Base-by-base conservation (phyloP, 2,329 filamentous ascomycete species). In the Trichophyton simii region DNA sequence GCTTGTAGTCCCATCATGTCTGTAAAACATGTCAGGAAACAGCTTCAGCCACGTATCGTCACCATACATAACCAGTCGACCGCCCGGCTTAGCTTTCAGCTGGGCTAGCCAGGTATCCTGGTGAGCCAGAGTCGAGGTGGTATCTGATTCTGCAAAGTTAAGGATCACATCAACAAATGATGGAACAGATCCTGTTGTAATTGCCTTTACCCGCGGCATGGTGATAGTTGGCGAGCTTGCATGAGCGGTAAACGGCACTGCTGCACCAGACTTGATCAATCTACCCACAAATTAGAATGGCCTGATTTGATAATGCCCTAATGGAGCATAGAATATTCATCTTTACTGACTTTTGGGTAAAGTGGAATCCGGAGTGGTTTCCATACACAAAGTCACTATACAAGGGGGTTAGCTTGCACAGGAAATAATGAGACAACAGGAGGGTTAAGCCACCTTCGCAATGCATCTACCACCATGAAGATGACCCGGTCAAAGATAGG, bases 41-140 rank as follows among this genome's bases (percentile, higher is more conserved):
- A 99, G 80, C 77, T 96, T 97, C 67, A 99, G 78, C 95, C 94
- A 99, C 20, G 94, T 99, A 72, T 99, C 94, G 70, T 99, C 94
- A 57, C 94, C 94, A 70, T 94, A 96, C 87, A 99, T 94, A 71
- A 96, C 79, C 64, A 97, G 80, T 68, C 89, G 91, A 20, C 89
- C 89, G 25, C 79, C 77, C 4, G 63, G 66, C 68, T 84, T 87
- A 41, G 85, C 84, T 72, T 87, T 92, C 76, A 99, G 85, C 78
- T 99, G 94, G 41, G 91, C 88, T 28, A 99, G 82, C 92, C 95
- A 99, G 36, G 91, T 96, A 72, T 99, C 94, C 75, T 97, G 94
- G 31, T 83, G 83, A 13, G 89, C 86, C 25, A 99, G 82, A 2
- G 88, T 92, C 0, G 94, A 96, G 13, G 88, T 87, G 2, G 89